Conservation (phyloP, 2,329 filamentous ascomycete species). For the Knufia petricola region DNA sequence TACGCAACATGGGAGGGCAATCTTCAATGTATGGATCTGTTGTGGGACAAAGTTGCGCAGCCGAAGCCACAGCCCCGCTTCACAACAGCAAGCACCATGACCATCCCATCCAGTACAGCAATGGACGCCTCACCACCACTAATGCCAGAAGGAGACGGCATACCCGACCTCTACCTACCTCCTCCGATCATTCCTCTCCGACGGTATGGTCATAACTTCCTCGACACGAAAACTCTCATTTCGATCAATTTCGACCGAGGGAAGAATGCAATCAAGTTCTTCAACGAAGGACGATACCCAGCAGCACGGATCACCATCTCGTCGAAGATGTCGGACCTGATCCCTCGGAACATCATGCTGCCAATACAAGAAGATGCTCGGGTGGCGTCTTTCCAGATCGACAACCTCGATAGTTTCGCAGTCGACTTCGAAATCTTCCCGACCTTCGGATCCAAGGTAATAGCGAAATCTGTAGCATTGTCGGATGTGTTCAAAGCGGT, state of each 20-base stretch:
- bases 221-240: slow-evolving; percentile 94
- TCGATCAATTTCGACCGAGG: slow-evolving; percentile 79
- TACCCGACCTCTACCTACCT: slow-evolving; percentile 82
- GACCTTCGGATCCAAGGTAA: slow-evolving; percentile 93
- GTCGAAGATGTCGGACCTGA: slow-evolving; percentile 89
- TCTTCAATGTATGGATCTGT: slow-evolving; percentile 82
- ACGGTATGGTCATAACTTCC: slow-evolving; percentile 94
- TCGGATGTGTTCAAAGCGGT: slow-evolving; percentile 74
- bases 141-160: slow-evolving; percentile 55
- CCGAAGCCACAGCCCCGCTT: not conserved
- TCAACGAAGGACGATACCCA: slow-evolving; percentile 93
- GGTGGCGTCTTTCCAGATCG: slow-evolving; percentile 89
- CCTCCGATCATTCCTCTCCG: slow-evolving; percentile 92
- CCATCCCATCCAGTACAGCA: slow-evolving; percentile 12
- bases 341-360: slow-evolving; percentile 89
- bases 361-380: slow-evolving; percentile 95
- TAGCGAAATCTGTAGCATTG: slow-evolving; percentile 87
- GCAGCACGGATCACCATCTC: slow-evolving; percentile 92
- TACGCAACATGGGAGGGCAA: slow-evolving; percentile 98
- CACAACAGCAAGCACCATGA: slow-evolving; percentile 3
- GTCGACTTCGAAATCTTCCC: slow-evolving; percentile 97
- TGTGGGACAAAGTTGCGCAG: slow-evolving; percentile 38
- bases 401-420: slow-evolving; percentile 83
- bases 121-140: slow-evolving; percentile 19
- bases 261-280: slow-evolving; percentile 78